Conservation (phyloP, 805 yeast species). For the Grigorovia yakushimaensis region DNA sequence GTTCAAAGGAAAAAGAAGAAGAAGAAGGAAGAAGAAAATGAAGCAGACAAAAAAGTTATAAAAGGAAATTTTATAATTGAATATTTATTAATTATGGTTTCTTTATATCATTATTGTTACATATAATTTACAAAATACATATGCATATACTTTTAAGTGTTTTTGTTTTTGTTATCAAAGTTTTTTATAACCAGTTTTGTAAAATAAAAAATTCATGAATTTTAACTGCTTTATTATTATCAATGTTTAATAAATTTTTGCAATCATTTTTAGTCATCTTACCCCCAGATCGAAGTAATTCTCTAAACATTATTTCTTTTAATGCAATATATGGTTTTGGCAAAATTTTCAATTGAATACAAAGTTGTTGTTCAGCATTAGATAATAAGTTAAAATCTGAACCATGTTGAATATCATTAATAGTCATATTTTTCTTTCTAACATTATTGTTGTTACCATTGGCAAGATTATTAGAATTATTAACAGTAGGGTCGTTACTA, state of each 20-base stretch:
- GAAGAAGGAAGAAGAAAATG: not conserved
- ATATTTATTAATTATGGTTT: not conserved
- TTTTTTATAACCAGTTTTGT: conserved; percentile 69
- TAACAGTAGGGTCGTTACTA: conserved; percentile 10
- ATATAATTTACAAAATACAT: not conserved
- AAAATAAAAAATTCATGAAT: conserved; percentile 87
- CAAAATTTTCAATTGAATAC: conserved; percentile 70
- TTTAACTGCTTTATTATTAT: conserved; percentile 74
- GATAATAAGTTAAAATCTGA: conserved; percentile 76
- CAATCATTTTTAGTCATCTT: conserved; percentile 72
- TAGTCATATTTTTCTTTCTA: conserved; percentile 36
- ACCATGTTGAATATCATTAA: conserved; percentile 64
- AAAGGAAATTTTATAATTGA: not conserved
- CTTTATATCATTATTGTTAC: not conserved
- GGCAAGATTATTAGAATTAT: conserved; percentile 17
- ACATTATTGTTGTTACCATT: conserved; percentile 20
- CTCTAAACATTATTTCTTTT: conserved; percentile 81
- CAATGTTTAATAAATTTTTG: conserved; percentile 75
- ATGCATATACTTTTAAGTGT: not conserved
- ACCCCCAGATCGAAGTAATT: conserved; percentile 79
- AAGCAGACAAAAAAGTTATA: not conserved
- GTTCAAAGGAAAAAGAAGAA: not conserved
- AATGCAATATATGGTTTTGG: conserved; percentile 94
- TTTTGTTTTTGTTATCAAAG: not conserved
- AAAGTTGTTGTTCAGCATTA: conserved; percentile 78